Evolutionary conservation across 371 early-diverging fungal species (phyloP), one percentile per base, ranked within the genome.

Genomic region (Apophysomyces elegans): DNA sequence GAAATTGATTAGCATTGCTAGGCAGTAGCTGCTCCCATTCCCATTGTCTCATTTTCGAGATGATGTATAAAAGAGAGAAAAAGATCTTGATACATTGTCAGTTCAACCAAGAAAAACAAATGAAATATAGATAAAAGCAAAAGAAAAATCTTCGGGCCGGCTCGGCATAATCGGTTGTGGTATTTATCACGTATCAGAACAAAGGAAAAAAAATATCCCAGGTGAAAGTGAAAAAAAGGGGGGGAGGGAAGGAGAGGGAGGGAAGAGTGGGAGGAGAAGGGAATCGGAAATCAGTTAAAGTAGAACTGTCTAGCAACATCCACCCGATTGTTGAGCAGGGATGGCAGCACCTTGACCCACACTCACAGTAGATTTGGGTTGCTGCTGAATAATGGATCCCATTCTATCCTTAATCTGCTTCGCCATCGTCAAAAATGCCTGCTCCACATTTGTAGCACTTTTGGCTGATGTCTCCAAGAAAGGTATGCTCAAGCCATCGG

Each of bases 401-500:
- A 66, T 57, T 59, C 91, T 89, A 64, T 94, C 87, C 69, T 86
- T 82, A 61, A 90, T 89, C 70, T 88, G 92, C 84, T 90, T 90
- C 12, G 96, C 97, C 87, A 96, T 87, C 21, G 92, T 92, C 84
- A 95, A 88, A 82, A 96, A 96, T 35, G 96, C 95, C 75, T 92
- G 92, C 79, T 96, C 96, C 38, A 96, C 96, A 68, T 94, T 95
- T 57, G 92, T 92, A 65, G 94, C 90, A 41, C 90, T 87, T 83
- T 96, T 96, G 62, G 97, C 97, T 14, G 91, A 91, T 9, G 96
- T 96, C 78, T 96, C 97, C 81, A 96, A 72, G 83, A 96, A 95
- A 60, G 92, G 90, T 66, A 96, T 91, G 41, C 82, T 85, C 63
- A 92, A 84, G 63, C 87, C 84, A 70, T 94, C 91, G n/a, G 97